Percentiles rank a stretch among this genome's conserved stretches.
Conservation (phyloP, 2,329 filamentous ascomycete genomes). For the Cytospora paraplurivora region DNA sequence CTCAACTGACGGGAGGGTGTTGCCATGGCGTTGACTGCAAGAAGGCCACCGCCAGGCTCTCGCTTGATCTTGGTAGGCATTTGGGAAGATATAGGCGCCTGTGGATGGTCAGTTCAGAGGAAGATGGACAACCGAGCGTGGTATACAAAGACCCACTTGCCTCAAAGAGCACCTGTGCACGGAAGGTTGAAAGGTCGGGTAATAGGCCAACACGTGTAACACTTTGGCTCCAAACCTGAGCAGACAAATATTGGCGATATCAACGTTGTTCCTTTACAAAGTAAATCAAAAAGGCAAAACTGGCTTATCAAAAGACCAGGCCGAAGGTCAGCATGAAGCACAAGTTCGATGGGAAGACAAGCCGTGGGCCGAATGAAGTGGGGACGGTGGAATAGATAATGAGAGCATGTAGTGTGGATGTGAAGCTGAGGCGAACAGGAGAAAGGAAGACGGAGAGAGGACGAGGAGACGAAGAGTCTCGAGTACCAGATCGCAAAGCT, state of each 20-base stretch:
- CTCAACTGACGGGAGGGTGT: constrained; percentile 16
- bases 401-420: background rate
- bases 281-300: too few species aligned
- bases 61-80: constrained; percentile 24
- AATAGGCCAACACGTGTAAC: background rate
- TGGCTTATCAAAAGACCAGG: too few species aligned
- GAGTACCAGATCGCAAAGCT: constrained; percentile 8
- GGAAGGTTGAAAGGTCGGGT: background rate
- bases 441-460: background rate
- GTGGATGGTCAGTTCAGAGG: background rate
- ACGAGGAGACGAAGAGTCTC: constrained; percentile 1
- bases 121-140: background rate
- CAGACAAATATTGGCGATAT: background rate
- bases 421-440: background rate
- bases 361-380: too few species aligned
- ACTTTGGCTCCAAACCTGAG: background rate
- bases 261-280: too few species aligned
- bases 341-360: too few species aligned
- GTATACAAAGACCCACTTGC: background rate
- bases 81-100: background rate
- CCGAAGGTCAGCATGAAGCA: too few species aligned
- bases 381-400: background rate
- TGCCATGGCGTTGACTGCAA: background rate
- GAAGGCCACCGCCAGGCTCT: constrained; percentile 19
- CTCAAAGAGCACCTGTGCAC: background rate